These are phyloP conservation scores for Calonectria pauciramosa DNA, from an alignment of 2,329 filamentous ascomycete genomes.

Conservation along the genomic window DNA sequence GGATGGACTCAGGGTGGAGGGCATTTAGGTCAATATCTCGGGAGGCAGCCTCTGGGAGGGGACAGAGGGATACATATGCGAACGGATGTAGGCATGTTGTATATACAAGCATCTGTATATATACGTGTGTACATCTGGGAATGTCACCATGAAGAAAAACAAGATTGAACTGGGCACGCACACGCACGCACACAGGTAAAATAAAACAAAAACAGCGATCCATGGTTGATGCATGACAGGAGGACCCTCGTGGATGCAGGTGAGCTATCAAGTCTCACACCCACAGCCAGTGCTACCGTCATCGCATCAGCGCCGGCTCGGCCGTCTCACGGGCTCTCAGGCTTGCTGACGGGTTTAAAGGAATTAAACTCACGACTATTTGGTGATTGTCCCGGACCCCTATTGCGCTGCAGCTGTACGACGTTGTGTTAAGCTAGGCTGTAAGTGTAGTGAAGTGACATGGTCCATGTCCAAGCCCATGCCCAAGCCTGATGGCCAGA, in stretches of 20 bases:
- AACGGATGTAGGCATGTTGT: background rate
- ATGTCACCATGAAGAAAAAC: background rate
- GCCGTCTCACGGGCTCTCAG: background rate
- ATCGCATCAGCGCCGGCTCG: background rate
- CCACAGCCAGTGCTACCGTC: background rate
- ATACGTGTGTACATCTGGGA: background rate
- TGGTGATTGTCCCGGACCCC: background rate
- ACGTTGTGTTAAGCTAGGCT: slow-evolving; percentile 2
- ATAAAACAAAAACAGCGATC: background rate
- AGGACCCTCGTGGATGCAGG: slow-evolving; percentile 19
- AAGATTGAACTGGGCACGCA: background rate
- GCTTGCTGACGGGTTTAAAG: slow-evolving; percentile 7
- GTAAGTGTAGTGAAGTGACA: background rate
- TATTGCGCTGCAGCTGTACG: background rate
- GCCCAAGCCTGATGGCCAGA: background rate
- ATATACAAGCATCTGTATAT: background rate
- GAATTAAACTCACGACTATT: background rate
- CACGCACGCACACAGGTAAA: background rate
- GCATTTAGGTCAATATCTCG: background rate
- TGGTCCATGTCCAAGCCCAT: background rate
- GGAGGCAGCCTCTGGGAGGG: background rate
- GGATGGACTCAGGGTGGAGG: background rate
- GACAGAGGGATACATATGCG: background rate
- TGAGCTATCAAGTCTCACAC: slow-evolving; percentile 26
- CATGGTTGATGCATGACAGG: slow-evolving; percentile 5